Evolutionary conservation across 2,329 filamentous ascomycete species (phyloP).

Genomic region (Didymosphaeria variabile): DNA sequence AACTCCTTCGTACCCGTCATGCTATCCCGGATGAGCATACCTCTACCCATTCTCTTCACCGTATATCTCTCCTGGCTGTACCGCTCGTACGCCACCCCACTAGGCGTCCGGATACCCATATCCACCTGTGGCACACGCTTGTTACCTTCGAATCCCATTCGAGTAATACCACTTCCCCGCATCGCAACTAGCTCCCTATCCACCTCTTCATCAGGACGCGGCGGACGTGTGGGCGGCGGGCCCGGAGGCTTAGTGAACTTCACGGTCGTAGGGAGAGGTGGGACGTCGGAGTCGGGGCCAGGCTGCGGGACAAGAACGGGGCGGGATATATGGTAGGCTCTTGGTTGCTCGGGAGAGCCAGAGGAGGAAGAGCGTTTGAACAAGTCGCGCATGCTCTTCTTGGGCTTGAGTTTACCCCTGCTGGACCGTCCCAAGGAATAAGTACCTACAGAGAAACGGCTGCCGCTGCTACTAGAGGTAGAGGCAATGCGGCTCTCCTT

Average conservation of each 20-base stretch:
- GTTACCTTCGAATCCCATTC: background rate
- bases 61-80: background rate
- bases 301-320: slow-evolving; percentile 22
- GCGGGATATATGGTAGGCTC: slow-evolving; percentile 20
- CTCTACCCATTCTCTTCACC: background rate
- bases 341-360: background rate
- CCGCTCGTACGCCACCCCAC: background rate
- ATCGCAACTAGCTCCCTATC: background rate
- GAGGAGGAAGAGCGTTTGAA: background rate
- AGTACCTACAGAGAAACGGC: background rate
- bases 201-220: slow-evolving; percentile 24
- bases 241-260: slow-evolving; percentile 25
- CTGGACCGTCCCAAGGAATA: too few species aligned
- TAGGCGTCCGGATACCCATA: background rate
- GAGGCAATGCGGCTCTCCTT: background rate
- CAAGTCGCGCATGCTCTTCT: background rate
- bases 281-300: slow-evolving; percentile 12
- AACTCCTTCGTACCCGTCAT: background rate
- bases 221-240: slow-evolving; percentile 18
- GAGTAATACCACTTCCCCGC: background rate
- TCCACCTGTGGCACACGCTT: background rate
- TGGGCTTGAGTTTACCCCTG: background rate
- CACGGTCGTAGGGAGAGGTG: slow-evolving; percentile 13
- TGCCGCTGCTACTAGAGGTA: background rate
- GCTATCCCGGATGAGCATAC: background rate